These are phyloP conservation scores for Phytomonas sp. DNA, from an alignment of 208 protist genomes.

Conservation along the genomic window DNA sequence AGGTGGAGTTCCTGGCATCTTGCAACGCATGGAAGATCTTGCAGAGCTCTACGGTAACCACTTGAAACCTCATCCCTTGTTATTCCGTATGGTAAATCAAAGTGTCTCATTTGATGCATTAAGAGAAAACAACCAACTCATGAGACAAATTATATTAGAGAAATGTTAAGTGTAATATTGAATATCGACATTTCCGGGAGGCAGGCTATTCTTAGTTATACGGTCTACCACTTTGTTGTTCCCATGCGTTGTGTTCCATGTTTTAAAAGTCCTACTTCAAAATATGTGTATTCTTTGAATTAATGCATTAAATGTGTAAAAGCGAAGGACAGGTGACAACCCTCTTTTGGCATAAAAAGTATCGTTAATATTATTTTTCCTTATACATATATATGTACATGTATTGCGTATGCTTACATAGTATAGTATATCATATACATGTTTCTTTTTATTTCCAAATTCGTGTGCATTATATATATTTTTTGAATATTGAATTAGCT, in stretches of 20 bases:
- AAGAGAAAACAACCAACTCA: slow-evolving; percentile 9
- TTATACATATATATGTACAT: not conserved
- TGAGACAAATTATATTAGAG: slow-evolving; percentile 1
- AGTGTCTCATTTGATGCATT: not conserved
- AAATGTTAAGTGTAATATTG: not conserved
- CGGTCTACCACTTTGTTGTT: not conserved
- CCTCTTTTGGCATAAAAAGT: not conserved
- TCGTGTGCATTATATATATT: not conserved
- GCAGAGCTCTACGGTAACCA: slow-evolving; percentile 31
- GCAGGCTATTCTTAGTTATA: not conserved
- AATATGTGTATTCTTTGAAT: not conserved
- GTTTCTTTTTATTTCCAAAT: not conserved
- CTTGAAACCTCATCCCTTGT: slow-evolving; percentile 47
- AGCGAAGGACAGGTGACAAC: not conserved
- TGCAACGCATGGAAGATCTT: slow-evolving; percentile 28
- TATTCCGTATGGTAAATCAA: slow-evolving; percentile 33
- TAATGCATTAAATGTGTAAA: not conserved
- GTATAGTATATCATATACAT: not conserved
- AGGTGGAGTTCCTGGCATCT: slow-evolving; percentile 23
- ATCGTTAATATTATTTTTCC: not conserved
- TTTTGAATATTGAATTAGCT: slow-evolving; percentile 2
- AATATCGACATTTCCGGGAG: not conserved
- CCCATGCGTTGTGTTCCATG: not conserved
- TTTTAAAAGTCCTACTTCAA: not conserved
- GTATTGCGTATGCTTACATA: not conserved